Conservation (phyloP, 1,284 basidiomycete genomes). For the Chalciporus piperatoides region DNA sequence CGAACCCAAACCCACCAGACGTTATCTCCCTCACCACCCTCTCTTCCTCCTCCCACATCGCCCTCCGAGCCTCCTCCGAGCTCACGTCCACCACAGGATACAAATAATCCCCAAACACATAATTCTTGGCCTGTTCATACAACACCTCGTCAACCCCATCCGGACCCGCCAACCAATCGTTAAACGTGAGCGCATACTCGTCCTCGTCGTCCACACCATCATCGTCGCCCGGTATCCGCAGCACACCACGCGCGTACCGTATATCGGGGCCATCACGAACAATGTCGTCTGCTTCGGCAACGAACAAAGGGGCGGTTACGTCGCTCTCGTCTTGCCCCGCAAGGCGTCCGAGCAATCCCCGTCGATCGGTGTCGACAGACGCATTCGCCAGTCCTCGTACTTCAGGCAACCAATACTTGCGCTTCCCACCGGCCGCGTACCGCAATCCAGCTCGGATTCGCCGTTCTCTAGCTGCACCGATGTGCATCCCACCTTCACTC, state of each 20-base stretch:
- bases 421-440: constrained; percentile 84
- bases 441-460: constrained; percentile 87
- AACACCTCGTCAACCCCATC: constrained; percentile 67
- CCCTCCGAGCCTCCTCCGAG: constrained; percentile 60
- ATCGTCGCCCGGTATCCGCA: constrained; percentile 22
- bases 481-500: constrained; percentile 88
- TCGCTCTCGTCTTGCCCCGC: constrained; percentile 49
- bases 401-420: constrained; percentile 88
- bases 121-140: constrained; percentile 65
- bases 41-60: constrained; percentile 54
- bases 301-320: constrained; percentile 74
- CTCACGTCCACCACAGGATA: constrained; percentile 89
- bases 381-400: constrained; percentile 40
- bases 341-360: constrained; percentile 4
- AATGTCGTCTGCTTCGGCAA: constrained; percentile 60
- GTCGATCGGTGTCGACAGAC: constrained; percentile 7
- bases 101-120: constrained; percentile 89
- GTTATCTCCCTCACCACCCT: constrained; percentile 29
- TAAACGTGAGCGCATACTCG: constrained; percentile 41
- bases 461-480: constrained; percentile 76
- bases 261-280: constrained; percentile 64
- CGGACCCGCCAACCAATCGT: constrained; percentile 52
- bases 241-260: constrained; percentile 28
- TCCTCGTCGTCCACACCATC: constrained; percentile 33
- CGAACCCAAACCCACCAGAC: constrained; percentile 11